Percentiles rank a stretch among this genome's conserved stretches.
Evolutionary conservation across 2,329 filamentous ascomycete genomes (phyloP).

Genomic region (Calonectria ilicicola): DNA sequence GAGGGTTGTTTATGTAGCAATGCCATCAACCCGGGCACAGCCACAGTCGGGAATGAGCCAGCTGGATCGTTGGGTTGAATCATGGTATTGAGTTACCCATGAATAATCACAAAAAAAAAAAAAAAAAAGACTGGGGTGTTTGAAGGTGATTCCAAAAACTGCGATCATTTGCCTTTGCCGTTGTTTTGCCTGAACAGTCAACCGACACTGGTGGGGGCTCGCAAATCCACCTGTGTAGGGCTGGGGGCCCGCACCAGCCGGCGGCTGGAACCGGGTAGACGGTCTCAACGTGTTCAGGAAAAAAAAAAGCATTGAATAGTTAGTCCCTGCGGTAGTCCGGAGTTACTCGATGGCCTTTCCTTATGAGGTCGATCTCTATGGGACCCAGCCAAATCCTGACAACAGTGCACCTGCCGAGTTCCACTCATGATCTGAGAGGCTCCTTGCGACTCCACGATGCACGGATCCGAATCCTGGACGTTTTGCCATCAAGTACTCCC

Average conservation of each 20-base stretch:
- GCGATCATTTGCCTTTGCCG: not conserved
- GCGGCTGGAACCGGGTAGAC: slow-evolving; percentile 24
- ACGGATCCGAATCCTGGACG: not conserved
- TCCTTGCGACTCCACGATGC: not conserved
- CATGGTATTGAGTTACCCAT: not conserved
- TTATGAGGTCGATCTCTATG: not conserved
- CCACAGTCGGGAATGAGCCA: not conserved
- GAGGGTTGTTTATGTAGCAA: not conserved
- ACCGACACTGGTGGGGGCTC: not conserved
- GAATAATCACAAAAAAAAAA: not conserved
- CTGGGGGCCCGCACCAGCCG: slow-evolving; percentile 19
- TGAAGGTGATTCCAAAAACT: not conserved
- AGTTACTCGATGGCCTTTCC: not conserved
- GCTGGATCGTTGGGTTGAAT: not conserved
- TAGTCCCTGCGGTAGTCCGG: not conserved
- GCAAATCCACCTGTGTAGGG: slow-evolving; percentile 16
- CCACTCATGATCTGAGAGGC: not conserved
- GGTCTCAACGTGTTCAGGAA: not conserved
- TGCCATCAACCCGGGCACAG: not conserved
- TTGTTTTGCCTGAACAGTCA: not conserved
- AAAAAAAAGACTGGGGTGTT: not conserved
- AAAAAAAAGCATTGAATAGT: not conserved
- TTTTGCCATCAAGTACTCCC: not conserved
- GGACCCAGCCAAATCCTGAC: not conserved
- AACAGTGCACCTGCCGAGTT: not conserved